Conservation (phyloP, 169 alveolate species). For the Plasmodium inui region DNA sequence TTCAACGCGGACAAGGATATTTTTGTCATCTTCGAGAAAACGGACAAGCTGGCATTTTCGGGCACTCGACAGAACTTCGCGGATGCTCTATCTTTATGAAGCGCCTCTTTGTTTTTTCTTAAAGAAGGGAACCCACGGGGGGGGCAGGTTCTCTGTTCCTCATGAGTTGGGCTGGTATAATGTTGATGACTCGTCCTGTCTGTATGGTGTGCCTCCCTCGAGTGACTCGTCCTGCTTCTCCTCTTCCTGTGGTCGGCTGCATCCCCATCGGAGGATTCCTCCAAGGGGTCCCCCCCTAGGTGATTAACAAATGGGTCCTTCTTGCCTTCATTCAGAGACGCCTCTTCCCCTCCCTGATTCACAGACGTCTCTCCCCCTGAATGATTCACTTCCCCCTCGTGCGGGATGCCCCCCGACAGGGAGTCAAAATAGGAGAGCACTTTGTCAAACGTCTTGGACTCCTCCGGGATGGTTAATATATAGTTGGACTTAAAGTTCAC, state of each 20-base stretch:
- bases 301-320: neutral
- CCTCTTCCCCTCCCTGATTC: neutral
- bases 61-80: neutral
- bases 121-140: neutral
- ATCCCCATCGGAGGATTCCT: neutral
- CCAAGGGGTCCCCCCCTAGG: neutral
- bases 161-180: neutral
- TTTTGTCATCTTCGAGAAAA: constrained; percentile 25
- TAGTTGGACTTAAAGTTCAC: constrained; percentile 24
- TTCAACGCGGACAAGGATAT: constrained; percentile 31
- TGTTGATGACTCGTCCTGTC: no score
- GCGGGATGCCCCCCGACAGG: neutral
- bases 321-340: neutral
- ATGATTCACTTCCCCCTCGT: neutral
- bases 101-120: constrained; percentile 9
- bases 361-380: neutral
- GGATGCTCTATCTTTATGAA: neutral
- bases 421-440: neutral
- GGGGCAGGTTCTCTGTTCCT: neutral
- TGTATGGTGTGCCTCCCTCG: neutral
- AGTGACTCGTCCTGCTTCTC: neutral
- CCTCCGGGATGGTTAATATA: constrained; percentile 36
- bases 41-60: neutral
- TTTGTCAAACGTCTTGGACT: constrained; percentile 14
- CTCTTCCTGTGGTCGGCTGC: neutral